These are phyloP conservation scores for Pseudoscleropodium purum DNA, from an alignment of 225 moss, liverwort and hornwort species.

Conservation along the genomic window DNA sequence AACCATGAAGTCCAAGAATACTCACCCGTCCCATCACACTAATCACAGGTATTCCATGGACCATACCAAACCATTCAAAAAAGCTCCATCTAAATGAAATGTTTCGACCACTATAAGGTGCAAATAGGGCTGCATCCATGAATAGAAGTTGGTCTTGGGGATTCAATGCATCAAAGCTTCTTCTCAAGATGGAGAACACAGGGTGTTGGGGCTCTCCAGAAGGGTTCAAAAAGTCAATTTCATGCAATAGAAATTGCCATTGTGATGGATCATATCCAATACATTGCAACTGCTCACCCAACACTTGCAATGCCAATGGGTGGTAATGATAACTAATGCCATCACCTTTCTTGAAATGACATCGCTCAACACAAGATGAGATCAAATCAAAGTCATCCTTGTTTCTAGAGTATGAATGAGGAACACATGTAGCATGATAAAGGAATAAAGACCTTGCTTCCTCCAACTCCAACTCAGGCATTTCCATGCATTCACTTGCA, in stretches of 20 bases:
- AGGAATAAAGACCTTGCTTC: neutral
- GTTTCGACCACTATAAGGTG: accelerated
- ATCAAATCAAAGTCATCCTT: neutral
- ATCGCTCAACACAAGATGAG: neutral
- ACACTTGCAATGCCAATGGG: neutral
- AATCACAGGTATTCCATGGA: neutral
- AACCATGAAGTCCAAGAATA: neutral
- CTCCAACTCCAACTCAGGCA: neutral
- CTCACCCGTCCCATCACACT: neutral
- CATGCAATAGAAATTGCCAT: neutral
- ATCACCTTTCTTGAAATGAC: neutral
- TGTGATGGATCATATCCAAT: neutral
- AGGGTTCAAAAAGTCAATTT: constrained; percentile 1
- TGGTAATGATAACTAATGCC: neutral
- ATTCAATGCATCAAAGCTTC: constrained; percentile 1
- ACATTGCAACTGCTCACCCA: neutral
- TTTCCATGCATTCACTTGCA: neutral
- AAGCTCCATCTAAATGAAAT: neutral
- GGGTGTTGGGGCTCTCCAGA: neutral
- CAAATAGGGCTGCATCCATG: neutral
- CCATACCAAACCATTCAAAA: neutral
- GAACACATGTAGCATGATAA: neutral
- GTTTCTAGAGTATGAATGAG: accelerated
- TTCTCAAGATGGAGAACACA: constrained; percentile 2
- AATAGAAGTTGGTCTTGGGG: neutral